Evolutionary conservation across 192 early-diverging fungal species (phyloP).

Genomic region (Backusella sp.): DNA sequence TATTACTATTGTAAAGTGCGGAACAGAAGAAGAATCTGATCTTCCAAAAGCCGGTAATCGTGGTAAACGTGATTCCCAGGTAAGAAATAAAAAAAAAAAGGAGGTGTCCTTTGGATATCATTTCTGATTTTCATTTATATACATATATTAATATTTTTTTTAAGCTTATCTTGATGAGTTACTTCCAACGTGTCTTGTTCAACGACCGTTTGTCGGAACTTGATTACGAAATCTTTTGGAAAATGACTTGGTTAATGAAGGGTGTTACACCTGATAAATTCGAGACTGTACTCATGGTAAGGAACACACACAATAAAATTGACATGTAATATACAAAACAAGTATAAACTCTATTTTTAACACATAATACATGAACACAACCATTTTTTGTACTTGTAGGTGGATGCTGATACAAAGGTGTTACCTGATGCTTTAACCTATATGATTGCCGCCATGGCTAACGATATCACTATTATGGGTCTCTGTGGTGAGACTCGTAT

Average conservation of each 20-base stretch:
- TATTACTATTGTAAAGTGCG: slow-evolving; percentile 73
- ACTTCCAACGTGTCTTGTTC: slow-evolving; percentile 76
- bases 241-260: slow-evolving; percentile 67
- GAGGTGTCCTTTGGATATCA: neutral
- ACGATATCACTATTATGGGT: slow-evolving; percentile 91
- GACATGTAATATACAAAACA: neutral
- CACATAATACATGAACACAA: neutral
- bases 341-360: slow-evolving; percentile 11
- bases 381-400: slow-evolving; percentile 5
- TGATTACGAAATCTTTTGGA: slow-evolving; percentile 91
- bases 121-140: neutral
- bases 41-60: slow-evolving; percentile 81
- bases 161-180: slow-evolving; percentile 83
- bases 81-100: slow-evolving; percentile 35
- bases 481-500: slow-evolving; percentile 97
- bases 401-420: slow-evolving; percentile 92
- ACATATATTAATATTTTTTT: neutral
- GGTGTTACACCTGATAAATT: slow-evolving; percentile 88
- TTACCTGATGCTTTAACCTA: slow-evolving; percentile 73
- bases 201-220: slow-evolving; percentile 88
- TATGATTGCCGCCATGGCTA: slow-evolving; percentile 91
- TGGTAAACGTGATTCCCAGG: slow-evolving; percentile 96
- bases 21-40: slow-evolving; percentile 63
- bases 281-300: slow-evolving; percentile 72
- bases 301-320: neutral